Percentiles rank a stretch among this genome's conserved stretches.
Conservation (phyloP, 2,329 filamentous ascomycete species). For the Paecilomyces dactylethromorphus region DNA sequence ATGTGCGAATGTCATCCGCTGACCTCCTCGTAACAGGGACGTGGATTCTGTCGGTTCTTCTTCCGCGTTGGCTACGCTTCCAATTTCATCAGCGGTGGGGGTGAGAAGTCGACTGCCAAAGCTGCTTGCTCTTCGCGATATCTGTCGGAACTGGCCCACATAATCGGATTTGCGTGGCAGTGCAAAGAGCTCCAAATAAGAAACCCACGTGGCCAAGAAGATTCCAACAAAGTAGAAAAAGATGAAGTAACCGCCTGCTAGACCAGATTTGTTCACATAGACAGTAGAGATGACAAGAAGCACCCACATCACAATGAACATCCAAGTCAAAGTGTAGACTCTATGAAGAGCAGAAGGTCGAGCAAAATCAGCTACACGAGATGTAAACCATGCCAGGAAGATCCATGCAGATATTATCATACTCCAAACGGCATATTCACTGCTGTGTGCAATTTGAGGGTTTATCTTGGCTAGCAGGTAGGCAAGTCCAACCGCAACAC, state of each 20-base stretch:
- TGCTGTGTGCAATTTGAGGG: slow-evolving; percentile 85
- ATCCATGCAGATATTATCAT: slow-evolving; percentile 82
- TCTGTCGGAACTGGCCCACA: slow-evolving; percentile 50
- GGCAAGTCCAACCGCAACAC: slow-evolving; percentile 63
- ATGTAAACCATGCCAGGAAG: slow-evolving; percentile 73
- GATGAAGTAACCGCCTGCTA: slow-evolving; percentile 72
- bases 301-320: slow-evolving; percentile 69
- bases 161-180: slow-evolving; percentile 67
- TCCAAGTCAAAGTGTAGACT: slow-evolving; percentile 74
- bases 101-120: slow-evolving; percentile 37
- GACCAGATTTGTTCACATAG: slow-evolving; percentile 64
- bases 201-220: slow-evolving; percentile 68
- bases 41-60: slow-evolving; percentile 49
- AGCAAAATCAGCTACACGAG: slow-evolving; percentile 68
- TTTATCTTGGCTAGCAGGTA: slow-evolving; percentile 77
- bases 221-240: slow-evolving; percentile 72
- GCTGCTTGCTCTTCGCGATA: slow-evolving; percentile 26
- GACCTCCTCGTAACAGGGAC: slow-evolving; percentile 47
- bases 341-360: slow-evolving; percentile 82
- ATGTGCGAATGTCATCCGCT: slow-evolving; percentile 50
- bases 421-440: slow-evolving; percentile 77
- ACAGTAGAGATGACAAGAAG: slow-evolving; percentile 67
- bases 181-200: slow-evolving; percentile 72
- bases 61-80: slow-evolving; percentile 26
- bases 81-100: slow-evolving; percentile 32